Percentiles rank a stretch among this genome's conserved stretches.
phyloP scores from a whole-genome alignment of 257 asterid genomes.

The Handroanthus guayacan region DNA sequence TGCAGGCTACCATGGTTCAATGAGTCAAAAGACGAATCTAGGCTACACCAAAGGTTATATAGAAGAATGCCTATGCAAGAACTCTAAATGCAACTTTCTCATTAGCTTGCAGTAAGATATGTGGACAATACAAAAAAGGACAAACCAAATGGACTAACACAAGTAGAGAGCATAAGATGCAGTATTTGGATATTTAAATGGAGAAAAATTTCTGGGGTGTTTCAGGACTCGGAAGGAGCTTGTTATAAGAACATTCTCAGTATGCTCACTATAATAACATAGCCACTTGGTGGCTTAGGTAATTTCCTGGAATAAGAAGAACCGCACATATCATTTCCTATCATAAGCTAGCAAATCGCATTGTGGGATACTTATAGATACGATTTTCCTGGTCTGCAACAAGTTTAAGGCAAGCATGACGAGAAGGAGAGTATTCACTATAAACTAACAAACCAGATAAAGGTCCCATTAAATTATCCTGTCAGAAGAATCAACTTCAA shows the following conservation, averaged over 20 bases:
- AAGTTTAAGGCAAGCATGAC: not conserved
- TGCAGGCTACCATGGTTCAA: not conserved
- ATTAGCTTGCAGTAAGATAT: not conserved
- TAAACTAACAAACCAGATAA: not conserved
- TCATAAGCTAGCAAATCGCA: not conserved
- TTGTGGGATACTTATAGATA: not conserved
- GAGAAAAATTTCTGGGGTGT: not conserved
- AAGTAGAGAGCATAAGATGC: not conserved
- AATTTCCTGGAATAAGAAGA: not conserved
- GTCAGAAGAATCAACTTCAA: not conserved
- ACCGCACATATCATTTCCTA: not conserved
- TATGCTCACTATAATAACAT: not conserved
- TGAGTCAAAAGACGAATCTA: not conserved
- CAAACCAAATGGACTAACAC: not conserved
- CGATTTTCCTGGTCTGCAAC: slow-evolving; percentile 13
- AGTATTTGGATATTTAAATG: not conserved
- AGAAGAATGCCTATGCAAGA: not conserved
- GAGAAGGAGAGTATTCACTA: slow-evolving; percentile 6
- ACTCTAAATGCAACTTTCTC: not conserved
- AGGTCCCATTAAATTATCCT: not conserved
- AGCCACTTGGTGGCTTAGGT: not conserved
- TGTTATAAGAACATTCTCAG: slow-evolving; percentile 4
- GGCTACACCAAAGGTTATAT: not conserved
- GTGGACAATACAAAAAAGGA: not conserved
- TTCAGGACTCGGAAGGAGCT: not conserved